Conservation (phyloP, 306 rosid genomes). For the Potentilla sterilis region DNA sequence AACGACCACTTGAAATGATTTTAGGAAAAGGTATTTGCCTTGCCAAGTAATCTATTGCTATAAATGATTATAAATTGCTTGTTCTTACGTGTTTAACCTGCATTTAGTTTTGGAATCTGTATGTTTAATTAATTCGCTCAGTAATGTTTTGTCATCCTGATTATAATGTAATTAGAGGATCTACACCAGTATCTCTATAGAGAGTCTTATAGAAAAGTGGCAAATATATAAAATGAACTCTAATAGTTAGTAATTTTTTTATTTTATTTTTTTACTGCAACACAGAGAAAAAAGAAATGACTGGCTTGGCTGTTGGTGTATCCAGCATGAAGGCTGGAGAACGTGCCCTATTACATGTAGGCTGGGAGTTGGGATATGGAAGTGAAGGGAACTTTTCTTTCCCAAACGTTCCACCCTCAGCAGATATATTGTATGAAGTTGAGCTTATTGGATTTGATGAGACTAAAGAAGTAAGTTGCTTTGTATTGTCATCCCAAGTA, state of each 20-base stretch:
- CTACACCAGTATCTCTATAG: background rate
- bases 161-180: slow-evolving; percentile 10
- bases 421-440: slow-evolving; percentile 86
- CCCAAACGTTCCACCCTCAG: slow-evolving; percentile 94
- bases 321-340: slow-evolving; percentile 90
- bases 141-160: background rate
- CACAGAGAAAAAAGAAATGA: slow-evolving; percentile 94
- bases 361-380: slow-evolving; percentile 95
- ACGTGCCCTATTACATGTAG: slow-evolving; percentile 71
- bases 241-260: slow-evolving; percentile 19
- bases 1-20: slow-evolving; percentile 70
- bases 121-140: background rate
- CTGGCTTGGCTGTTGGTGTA: slow-evolving; percentile 86
- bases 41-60: slow-evolving; percentile 9
- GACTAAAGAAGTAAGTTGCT: slow-evolving; percentile 69
- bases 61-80: background rate
- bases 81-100: background rate
- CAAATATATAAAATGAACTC: background rate
- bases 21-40: slow-evolving; percentile 70
- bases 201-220: background rate
- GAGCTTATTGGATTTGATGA: slow-evolving; percentile 93
- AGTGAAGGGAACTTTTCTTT: slow-evolving; percentile 86
- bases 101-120: background rate
- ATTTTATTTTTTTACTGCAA: slow-evolving; percentile 25
- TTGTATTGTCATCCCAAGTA: background rate